Base-by-base conservation (phyloP, 2,329 filamentous ascomycete genomes). In the Fusarium buharicum region DNA sequence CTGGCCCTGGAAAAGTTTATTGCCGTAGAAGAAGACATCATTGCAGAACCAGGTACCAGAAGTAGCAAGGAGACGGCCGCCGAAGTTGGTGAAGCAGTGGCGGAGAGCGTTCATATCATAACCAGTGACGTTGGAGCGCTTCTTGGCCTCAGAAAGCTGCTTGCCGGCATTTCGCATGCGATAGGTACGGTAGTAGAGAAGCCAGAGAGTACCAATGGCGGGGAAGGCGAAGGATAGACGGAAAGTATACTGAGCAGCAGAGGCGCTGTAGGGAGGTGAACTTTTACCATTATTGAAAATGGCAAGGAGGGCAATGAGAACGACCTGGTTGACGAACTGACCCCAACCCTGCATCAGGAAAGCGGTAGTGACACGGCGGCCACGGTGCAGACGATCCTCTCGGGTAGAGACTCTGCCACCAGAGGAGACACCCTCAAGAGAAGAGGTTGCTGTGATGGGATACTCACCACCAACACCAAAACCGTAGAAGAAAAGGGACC, bases 281-380 rank as follows among this genome's bases (percentile, higher is more conserved):
- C 90, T 90, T 48, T 71, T 67, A 51, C 90, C 90, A 72, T 89
- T 87, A 83, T 96, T 92, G 85, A 97, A 95, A 78, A 94, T 90
- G 69, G 96, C 83, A 55, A 97, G 86, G 46, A 96, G 82, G 50
- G 97, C 75, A 72, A 98, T 97, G 63, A 98, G 85, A 54, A 96
- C 79, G 69, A 90, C 89, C 79, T 97, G 94, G 85, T 98, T 98
- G 81, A 91, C 82, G 75, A 97, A 91, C 77, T 98, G 94, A 66
- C 94, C 94, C 94, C 94, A 98, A 50, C 94, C 94, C 78, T 98
- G 94, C 94, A 98, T 97, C 78, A 98, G 78, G 82, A 98, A 98
- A 55, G 94, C 93, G 76, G 90, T 92, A 66, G 93, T 97, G 74
- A 97, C 94, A 77, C 96, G 96, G 73, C 94, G 91, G 64, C 94